Evolutionary conservation across 164 flowering plant genomes (phyloP).

Genomic region (Vitis riparia): DNA sequence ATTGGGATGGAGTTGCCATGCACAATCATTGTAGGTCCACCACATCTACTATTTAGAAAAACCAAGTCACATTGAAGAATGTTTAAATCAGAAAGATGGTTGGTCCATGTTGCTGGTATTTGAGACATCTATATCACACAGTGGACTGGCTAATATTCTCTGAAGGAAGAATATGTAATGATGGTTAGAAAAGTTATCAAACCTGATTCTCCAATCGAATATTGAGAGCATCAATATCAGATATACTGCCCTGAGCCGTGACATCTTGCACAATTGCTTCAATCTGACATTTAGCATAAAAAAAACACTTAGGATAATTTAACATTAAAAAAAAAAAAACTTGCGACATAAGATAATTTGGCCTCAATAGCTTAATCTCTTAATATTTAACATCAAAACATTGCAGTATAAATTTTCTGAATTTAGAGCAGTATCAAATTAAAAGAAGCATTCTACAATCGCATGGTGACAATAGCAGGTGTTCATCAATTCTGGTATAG

Average conservation of each 20-base stretch:
- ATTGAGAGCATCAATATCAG: slow-evolving; percentile 69
- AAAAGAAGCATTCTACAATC: not conserved
- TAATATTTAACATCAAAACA: not conserved
- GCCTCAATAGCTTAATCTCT: not conserved
- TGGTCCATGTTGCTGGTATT: no score
- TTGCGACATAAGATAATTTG: not conserved
- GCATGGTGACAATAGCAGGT: not conserved
- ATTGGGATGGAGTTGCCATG: no score
- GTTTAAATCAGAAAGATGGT: no score
- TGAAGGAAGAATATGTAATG: no score
- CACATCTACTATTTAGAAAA: no score
- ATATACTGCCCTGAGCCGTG: slow-evolving; percentile 64
- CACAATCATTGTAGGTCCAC: no score
- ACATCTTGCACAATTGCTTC: slow-evolving; percentile 80
- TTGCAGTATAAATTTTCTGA: not conserved
- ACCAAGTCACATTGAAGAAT: no score
- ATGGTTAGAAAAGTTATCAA: not conserved
- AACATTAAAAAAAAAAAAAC: not conserved
- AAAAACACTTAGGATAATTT: not conserved
- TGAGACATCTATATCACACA: not conserved
- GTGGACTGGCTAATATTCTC: no score
- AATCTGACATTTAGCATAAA: slow-evolving; percentile 45
- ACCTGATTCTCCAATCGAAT: slow-evolving; percentile 77
- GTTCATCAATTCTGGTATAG: not conserved
- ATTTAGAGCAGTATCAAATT: not conserved